These are phyloP conservation scores for Musa itinerans DNA, from an alignment of 176 grass and related monocot species.

Conservation along the genomic window DNA sequence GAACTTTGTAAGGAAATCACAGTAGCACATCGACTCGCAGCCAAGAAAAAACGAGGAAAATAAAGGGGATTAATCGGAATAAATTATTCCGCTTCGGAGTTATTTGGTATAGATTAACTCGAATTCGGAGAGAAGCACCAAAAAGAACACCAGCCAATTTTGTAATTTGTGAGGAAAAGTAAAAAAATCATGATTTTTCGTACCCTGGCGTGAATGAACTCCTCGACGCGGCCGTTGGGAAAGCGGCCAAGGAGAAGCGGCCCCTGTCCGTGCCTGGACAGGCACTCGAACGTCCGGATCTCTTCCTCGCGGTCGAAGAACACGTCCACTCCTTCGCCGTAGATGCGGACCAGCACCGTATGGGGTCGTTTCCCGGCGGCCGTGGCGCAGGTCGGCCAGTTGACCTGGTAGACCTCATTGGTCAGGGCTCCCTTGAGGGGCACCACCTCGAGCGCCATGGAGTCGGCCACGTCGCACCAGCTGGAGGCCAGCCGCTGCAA, in stretches of 20 bases:
- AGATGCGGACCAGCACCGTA: constrained; percentile 81
- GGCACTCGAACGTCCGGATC: constrained; percentile 92
- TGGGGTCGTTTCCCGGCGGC: not conserved
- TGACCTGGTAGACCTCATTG: constrained; percentile 90
- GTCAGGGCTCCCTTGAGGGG: constrained; percentile 96
- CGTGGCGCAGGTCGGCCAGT: constrained; percentile 28
- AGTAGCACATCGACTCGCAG: too few species aligned
- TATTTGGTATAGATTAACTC: too few species aligned
- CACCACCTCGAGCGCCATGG: constrained; percentile 54
- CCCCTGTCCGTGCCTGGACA: constrained; percentile 86
- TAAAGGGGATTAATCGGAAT: too few species aligned
- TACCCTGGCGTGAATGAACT: constrained; percentile 98
- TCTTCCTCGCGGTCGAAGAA: constrained; percentile 93
- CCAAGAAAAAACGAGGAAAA: too few species aligned
- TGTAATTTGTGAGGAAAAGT: too few species aligned
- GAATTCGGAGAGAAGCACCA: too few species aligned
- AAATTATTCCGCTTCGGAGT: too few species aligned
- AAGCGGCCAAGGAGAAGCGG: constrained; percentile 81
- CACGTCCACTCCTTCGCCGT: constrained; percentile 81
- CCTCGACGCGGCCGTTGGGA: constrained; percentile 87
- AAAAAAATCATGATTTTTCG: not conserved
- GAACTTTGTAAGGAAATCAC: too few species aligned
- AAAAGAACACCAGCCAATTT: too few species aligned
- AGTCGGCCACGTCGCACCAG: constrained; percentile 71
- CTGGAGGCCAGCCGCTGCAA: constrained; percentile 52